Conservation (phyloP, 1,139 yeast species). For the Yamadazyma triangularis region DNA sequence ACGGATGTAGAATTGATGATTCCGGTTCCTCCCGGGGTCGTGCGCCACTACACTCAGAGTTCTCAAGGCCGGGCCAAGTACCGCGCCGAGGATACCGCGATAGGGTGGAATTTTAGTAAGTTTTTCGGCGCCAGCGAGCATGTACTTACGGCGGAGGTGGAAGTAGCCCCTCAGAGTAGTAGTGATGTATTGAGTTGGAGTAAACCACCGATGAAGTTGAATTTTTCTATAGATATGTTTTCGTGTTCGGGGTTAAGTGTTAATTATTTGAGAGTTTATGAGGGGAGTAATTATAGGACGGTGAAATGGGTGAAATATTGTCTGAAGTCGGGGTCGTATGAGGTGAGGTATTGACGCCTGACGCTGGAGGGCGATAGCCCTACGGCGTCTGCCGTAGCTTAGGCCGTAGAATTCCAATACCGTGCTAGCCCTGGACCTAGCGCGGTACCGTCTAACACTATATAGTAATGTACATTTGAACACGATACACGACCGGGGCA, state of each 20-base stretch:
- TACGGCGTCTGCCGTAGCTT: slow-evolving; percentile 61
- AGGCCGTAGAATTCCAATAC: slow-evolving; percentile 63
- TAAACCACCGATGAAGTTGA: slow-evolving; percentile 72
- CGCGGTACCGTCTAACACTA: no score
- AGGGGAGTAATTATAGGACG: slow-evolving; percentile 61
- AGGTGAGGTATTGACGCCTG: slow-evolving; percentile 52
- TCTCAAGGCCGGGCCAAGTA: slow-evolving; percentile 68
- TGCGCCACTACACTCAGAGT: slow-evolving; percentile 45
- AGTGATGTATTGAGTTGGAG: slow-evolving; percentile 43
- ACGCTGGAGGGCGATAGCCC: slow-evolving; percentile 8
- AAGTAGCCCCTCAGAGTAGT: slow-evolving; percentile 18
- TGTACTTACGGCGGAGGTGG: slow-evolving; percentile 48
- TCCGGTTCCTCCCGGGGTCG: slow-evolving; percentile 66
- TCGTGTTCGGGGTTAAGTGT: slow-evolving; percentile 77
- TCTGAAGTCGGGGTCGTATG: slow-evolving; percentile 75
- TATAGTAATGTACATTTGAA: no score
- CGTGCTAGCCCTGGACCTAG: no score
- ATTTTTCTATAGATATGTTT: slow-evolving; percentile 70
- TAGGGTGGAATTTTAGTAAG: slow-evolving; percentile 69
- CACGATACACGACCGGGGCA: no score
- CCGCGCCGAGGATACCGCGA: slow-evolving; percentile 58
- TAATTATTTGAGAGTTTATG: slow-evolving; percentile 66
- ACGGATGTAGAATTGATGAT: slow-evolving; percentile 59
- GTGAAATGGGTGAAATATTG: slow-evolving; percentile 86
- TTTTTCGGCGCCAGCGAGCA: slow-evolving; percentile 66